Conservation (phyloP, 2,329 filamentous ascomycete species). For the Pestalotiopsis sp. region DNA sequence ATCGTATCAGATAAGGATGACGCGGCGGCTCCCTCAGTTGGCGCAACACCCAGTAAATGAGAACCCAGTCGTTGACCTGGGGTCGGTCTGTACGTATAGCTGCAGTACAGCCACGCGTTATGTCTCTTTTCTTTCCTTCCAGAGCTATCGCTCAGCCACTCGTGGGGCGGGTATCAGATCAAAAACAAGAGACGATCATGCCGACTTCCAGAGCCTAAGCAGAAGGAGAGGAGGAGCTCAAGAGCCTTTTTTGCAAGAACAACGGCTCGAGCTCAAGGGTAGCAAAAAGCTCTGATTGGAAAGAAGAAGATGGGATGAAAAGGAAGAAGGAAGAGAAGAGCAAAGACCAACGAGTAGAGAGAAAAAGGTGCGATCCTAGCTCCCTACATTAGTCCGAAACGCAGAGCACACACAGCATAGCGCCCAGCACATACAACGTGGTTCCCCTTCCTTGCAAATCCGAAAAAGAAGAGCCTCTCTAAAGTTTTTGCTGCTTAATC, state of each 20-base stretch:
- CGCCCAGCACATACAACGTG: neutral
- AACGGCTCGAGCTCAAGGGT: neutral
- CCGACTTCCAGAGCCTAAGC: slow-evolving; percentile 2
- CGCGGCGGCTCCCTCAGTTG: neutral
- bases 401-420: neutral
- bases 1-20: neutral
- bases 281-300: no score
- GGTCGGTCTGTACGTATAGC: no score
- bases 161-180: neutral
- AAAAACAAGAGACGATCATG: neutral
- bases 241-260: neutral
- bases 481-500: neutral
- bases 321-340: neutral
- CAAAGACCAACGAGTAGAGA: neutral
- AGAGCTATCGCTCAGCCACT: no score
- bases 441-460: neutral
- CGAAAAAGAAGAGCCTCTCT: neutral
- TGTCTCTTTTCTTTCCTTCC: neutral
- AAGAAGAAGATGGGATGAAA: slow-evolving; percentile 9
- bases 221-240: neutral
- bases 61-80: neutral
- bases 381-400: slow-evolving; percentile 9
- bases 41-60: neutral
- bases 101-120: neutral
- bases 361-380: slow-evolving; percentile 5